Percentiles rank a stretch among this genome's conserved stretches.
Evolutionary conservation across 2,329 filamentous ascomycete species (phyloP).

Genomic region (Paracoccidioides lutzii): DNA sequence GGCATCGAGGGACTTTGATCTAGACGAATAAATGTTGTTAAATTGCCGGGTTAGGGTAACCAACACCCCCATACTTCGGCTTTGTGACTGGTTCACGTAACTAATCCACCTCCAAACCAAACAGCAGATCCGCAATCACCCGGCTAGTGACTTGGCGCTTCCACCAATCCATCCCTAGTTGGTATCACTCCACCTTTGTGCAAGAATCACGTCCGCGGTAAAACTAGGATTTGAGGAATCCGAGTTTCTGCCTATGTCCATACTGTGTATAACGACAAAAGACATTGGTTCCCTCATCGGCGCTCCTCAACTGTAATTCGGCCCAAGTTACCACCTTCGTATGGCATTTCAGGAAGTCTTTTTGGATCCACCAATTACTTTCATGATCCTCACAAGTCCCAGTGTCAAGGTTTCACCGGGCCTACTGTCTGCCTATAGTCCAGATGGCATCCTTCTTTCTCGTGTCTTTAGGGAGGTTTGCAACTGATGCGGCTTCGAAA

Average conservation of each 20-base stretch:
- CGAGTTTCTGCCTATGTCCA: not conserved
- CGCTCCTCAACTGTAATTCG: not conserved
- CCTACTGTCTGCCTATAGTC: conserved; percentile 22
- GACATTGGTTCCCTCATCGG: not conserved
- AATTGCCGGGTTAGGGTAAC: no score
- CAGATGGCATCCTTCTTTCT: conserved; percentile 20
- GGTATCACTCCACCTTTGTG: not conserved
- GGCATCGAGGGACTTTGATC: no score
- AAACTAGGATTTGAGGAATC: not conserved
- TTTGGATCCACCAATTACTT: no score
- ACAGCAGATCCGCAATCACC: no score
- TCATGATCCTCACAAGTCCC: no score
- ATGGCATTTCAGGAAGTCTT: no score
- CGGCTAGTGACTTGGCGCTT: no score
- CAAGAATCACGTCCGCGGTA: not conserved
- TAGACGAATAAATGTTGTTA: no score
- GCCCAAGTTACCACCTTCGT: no score
- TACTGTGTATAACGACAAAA: not conserved
- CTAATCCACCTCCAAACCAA: no score
- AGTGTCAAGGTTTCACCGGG: conserved; percentile 13
- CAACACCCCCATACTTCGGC: no score
- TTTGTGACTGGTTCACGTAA: no score
- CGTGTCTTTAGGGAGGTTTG: conserved; percentile 17
- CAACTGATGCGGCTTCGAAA: conserved; percentile 22
- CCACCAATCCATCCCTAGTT: not conserved